These are phyloP conservation scores for Termitomyces sp. DNA, from an alignment of 768 basidiomycete genomes.

Conservation along the genomic window DNA sequence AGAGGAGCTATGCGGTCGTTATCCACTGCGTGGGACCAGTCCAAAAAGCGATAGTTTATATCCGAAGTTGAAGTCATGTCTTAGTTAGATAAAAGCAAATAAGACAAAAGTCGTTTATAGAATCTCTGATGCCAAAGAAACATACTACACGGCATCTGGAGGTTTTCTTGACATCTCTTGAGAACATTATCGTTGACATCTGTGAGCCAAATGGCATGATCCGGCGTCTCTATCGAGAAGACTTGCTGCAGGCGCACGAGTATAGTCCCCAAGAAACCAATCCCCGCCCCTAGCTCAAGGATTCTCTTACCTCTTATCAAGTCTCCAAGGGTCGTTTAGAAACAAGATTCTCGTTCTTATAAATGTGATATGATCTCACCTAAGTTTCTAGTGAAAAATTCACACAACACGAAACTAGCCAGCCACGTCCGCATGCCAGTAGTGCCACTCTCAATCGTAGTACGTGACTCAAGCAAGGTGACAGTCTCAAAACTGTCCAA, in stretches of 20 bases:
- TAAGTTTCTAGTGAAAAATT: slow-evolving; percentile 55
- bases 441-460: slow-evolving; percentile 70
- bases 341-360: background rate
- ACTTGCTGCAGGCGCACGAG: slow-evolving; percentile 53
- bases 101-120: background rate
- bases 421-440: slow-evolving; percentile 81
- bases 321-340: slow-evolving; percentile 34
- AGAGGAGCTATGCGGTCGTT: slow-evolving; percentile 21
- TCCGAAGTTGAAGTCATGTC: slow-evolving; percentile 52
- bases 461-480: slow-evolving; percentile 73
- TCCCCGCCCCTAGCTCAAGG: slow-evolving; percentile 75
- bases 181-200: slow-evolving; percentile 68
- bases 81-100: slow-evolving; percentile 21
- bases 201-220: slow-evolving; percentile 45
- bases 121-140: slow-evolving; percentile 24
- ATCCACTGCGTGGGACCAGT: slow-evolving; percentile 65
- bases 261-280: slow-evolving; percentile 71
- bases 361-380: slow-evolving; percentile 32
- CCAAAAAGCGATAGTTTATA: slow-evolving; percentile 45
- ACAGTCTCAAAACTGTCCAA: slow-evolving; percentile 33
- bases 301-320: slow-evolving; percentile 43
- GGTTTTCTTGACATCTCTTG: slow-evolving; percentile 54
- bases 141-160: slow-evolving; percentile 68
- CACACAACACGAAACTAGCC: slow-evolving; percentile 64
- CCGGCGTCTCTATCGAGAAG: slow-evolving; percentile 1